Conservation (phyloP, 1,284 basidiomycete genomes). For the Malassezia sympodialis region DNA sequence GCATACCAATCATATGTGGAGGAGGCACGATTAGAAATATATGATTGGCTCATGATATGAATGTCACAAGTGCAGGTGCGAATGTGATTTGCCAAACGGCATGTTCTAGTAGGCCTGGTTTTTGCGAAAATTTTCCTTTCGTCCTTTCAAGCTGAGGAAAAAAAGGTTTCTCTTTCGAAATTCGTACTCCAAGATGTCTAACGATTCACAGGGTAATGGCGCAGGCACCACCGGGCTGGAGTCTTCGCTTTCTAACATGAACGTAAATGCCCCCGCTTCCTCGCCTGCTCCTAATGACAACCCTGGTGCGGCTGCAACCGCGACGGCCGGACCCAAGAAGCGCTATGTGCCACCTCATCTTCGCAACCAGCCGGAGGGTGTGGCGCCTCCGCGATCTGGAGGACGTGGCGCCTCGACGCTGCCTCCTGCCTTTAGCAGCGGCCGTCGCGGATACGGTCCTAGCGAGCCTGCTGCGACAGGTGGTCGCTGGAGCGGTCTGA, state of each 20-base stretch:
- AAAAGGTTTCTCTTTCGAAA: slow-evolving; percentile 1
- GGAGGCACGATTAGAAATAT: neutral
- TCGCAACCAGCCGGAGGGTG: slow-evolving; percentile 14
- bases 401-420: slow-evolving; percentile 9
- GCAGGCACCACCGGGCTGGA: slow-evolving; percentile 61
- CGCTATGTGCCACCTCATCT: slow-evolving; percentile 18
- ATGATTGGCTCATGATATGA: neutral
- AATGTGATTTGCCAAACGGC: neutral
- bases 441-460: slow-evolving; percentile 24
- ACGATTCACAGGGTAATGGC: slow-evolving; percentile 38
- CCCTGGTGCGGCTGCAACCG: neutral
- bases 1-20: neutral
- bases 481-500: slow-evolving; percentile 19
- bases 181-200: slow-evolving; percentile 24
- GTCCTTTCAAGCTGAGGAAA: neutral
- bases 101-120: neutral
- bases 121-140: slow-evolving; percentile 11
- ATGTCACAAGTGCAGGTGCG: neutral
- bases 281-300: neutral
- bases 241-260: slow-evolving; percentile 28
- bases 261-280: slow-evolving; percentile 1
- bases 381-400: neutral
- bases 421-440: slow-evolving; percentile 31
- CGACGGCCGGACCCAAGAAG: slow-evolving; percentile 12
- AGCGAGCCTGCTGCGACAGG: slow-evolving; percentile 22